phyloP scores from a whole-genome alignment of 164 flowering plant species.

The Tinospora cordifolia region DNA sequence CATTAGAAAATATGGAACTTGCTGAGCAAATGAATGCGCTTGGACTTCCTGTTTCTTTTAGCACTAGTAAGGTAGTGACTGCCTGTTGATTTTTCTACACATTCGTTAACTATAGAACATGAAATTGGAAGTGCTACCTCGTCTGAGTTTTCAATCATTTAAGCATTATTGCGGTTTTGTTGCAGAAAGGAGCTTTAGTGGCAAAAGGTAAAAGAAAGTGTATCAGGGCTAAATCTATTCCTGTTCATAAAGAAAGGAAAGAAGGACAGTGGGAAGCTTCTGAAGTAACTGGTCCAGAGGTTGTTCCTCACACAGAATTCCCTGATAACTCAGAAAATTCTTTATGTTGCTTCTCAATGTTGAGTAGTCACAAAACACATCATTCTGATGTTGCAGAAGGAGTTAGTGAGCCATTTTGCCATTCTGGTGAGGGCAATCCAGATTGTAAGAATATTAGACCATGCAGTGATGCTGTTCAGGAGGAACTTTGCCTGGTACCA shows the following conservation, averaged over 20 bases:
- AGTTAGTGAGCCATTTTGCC: conserved; percentile 5
- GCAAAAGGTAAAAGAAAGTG: conserved; percentile 39
- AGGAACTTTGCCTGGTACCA: conserved; percentile 14
- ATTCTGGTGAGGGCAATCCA: conserved; percentile 20
- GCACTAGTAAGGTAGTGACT: conserved; percentile 53
- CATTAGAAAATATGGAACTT: conserved; percentile 46
- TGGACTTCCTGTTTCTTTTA: conserved; percentile 80
- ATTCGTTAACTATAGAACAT: neutral
- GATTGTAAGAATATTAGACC: conserved; percentile 11
- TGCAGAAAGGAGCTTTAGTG: conserved; percentile 33
- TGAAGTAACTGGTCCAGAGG: conserved; percentile 35
- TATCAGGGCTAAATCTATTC: conserved; percentile 17
- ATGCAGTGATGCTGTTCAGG: conserved; percentile 13
- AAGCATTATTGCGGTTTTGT: neutral
- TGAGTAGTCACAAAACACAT: conserved; percentile 30
- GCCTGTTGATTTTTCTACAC: neutral
- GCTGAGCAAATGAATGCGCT: conserved; percentile 46
- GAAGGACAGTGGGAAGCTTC: conserved; percentile 21
- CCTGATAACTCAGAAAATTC: conserved; percentile 25
- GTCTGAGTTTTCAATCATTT: neutral
- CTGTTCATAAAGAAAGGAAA: conserved; percentile 9
- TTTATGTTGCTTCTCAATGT: conserved; percentile 24
- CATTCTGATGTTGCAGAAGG: conserved; percentile 37
- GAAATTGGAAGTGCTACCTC: neutral
- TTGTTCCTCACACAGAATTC: conserved; percentile 25